Evolutionary conservation across 2,329 filamentous ascomycete species (phyloP).

Genomic region (Stemphylium beticola): DNA sequence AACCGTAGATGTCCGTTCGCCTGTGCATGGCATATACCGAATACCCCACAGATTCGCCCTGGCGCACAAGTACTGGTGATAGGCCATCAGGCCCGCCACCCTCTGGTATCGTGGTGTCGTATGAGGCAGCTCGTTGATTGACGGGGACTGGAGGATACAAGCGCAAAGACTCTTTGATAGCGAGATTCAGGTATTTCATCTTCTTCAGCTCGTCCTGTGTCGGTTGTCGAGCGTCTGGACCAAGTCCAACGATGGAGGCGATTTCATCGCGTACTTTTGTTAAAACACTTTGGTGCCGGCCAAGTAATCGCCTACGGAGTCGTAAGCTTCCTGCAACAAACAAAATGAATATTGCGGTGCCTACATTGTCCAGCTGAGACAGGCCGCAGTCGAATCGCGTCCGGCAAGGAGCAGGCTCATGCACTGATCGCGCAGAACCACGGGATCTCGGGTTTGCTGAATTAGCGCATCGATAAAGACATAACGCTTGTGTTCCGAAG

Average conservation of each 20-base stretch:
- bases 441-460: constrained; percentile 69
- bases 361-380: constrained; percentile 79
- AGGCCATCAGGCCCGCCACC: constrained; percentile 43
- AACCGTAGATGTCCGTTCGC: constrained; percentile 44
- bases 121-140: constrained; percentile 31
- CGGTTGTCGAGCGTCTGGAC: constrained; percentile 30
- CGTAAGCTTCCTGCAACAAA: too few relatives aligned
- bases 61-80: constrained; percentile 40
- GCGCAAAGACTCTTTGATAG: constrained; percentile 46
- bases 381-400: constrained; percentile 83
- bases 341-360: too few relatives aligned
- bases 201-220: constrained; percentile 12
- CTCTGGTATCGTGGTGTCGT: constrained; percentile 34
- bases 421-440: constrained; percentile 80
- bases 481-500: constrained; percentile 54
- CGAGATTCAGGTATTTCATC: constrained; percentile 6
- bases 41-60: constrained; percentile 37
- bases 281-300: constrained; percentile 44
- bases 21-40: constrained; percentile 42
- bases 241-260: constrained; percentile 25
- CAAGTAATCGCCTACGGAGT: constrained; percentile 34
- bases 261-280: constrained; percentile 42
- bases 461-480: constrained; percentile 88
- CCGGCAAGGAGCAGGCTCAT: constrained; percentile 82
- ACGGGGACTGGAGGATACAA: constrained; percentile 41